phyloP scores from a whole-genome alignment of 2,329 filamentous ascomycete genomes.

The Beauveria varroae region DNA sequence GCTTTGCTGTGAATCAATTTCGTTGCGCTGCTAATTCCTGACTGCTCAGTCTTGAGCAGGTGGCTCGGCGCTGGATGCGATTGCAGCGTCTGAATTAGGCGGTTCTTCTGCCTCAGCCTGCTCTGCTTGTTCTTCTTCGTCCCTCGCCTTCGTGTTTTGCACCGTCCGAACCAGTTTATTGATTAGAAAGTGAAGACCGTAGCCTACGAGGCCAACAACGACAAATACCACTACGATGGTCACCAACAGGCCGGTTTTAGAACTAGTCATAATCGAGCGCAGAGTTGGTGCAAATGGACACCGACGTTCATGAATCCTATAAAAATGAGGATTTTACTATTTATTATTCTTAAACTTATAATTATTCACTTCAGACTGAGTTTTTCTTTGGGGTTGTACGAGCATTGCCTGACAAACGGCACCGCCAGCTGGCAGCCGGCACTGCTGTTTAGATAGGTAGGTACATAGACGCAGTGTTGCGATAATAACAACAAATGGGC shows the following conservation, averaged over 20 bases:
- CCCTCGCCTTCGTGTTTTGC: neutral
- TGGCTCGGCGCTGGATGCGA: neutral
- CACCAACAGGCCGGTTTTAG: slow-evolving; percentile 2
- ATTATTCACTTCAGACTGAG: neutral
- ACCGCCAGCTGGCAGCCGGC: neutral
- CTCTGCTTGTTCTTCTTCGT: slow-evolving; percentile 1
- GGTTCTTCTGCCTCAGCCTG: neutral
- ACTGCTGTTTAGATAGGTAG: neutral
- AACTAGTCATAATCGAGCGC: neutral
- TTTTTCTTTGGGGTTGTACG: neutral
- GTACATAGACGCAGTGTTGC: neutral
- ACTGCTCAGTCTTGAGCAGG: neutral
- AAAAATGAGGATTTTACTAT: too few relatives aligned
- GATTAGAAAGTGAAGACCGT: neutral
- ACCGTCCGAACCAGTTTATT: neutral
- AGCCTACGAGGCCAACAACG: neutral
- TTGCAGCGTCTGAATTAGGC: neutral
- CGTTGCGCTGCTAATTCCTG: neutral
- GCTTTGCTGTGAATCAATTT: neutral
- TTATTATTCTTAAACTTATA: too few relatives aligned
- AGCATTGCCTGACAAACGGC: neutral
- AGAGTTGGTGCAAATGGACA: neutral
- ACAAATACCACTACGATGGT: slow-evolving; percentile 5
- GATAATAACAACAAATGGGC: neutral
- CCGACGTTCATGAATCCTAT: neutral